Conservation (phyloP, 306 rosid genomes). For the Dicorynia guianensis region DNA sequence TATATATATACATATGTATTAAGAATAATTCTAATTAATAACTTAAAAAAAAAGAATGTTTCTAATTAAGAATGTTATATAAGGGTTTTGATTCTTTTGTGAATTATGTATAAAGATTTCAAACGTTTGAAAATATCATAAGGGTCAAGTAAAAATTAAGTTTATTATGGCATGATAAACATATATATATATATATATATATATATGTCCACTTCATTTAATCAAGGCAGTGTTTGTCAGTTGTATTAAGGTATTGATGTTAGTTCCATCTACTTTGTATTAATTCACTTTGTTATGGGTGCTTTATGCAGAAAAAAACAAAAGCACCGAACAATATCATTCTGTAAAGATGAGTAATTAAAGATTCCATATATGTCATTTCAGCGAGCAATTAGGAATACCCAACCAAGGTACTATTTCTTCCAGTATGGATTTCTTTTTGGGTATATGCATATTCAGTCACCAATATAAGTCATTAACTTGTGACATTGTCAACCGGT, state of each 20-base stretch:
- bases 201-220: background rate
- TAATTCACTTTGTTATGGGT: slow-evolving; percentile 12
- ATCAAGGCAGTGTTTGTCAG: slow-evolving; percentile 15
- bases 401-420: slow-evolving; percentile 30
- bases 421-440: background rate
- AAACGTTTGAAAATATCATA: too few relatives aligned
- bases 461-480: background rate
- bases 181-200: too few relatives aligned
- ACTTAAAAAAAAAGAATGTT: too few relatives aligned
- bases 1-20: too few relatives aligned
- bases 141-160: too few relatives aligned
- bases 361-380: slow-evolving; percentile 12
- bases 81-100: slow-evolving; percentile 16
- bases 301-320: slow-evolving; percentile 29
- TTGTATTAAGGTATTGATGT: background rate
- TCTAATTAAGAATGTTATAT: too few relatives aligned
- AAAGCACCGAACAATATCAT: slow-evolving; percentile 4
- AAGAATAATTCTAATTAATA: too few relatives aligned
- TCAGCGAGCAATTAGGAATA: slow-evolving; percentile 14
- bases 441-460: background rate
- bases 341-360: background rate
- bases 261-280: slow-evolving; percentile 3
- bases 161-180: too few relatives aligned
- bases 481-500: too few relatives aligned
- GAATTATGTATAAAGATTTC: slow-evolving; percentile 11